phyloP scores from a whole-genome alignment of 768 basidiomycete species.

The Amanita molliuscula region DNA sequence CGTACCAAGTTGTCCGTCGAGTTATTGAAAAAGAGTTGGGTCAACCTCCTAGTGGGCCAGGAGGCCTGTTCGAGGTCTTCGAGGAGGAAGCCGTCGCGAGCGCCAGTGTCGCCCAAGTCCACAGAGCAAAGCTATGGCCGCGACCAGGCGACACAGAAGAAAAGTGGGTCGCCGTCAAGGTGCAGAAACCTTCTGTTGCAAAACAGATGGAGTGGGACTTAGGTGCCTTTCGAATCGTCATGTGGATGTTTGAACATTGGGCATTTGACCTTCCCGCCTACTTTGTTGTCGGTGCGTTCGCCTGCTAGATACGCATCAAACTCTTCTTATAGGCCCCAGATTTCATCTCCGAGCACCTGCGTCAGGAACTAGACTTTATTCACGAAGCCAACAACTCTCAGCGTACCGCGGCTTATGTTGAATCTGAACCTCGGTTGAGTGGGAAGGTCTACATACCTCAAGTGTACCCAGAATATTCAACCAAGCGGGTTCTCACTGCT shows the following conservation, averaged over 20 bases:
- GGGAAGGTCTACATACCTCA: conserved; percentile 72
- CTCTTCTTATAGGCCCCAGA: conserved; percentile 25
- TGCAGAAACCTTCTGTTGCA: conserved; percentile 82
- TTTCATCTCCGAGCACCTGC: conserved; percentile 72
- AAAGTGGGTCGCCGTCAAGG: conserved; percentile 84
- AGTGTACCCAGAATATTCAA: conserved; percentile 63
- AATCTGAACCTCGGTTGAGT: conserved; percentile 57
- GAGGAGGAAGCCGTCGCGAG: conserved; percentile 72
- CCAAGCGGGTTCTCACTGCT: conserved; percentile 70
- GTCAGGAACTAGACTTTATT: conserved; percentile 74
- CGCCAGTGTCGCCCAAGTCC: conserved; percentile 90
- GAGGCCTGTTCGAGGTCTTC: conserved; percentile 71
- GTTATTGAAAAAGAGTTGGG: conserved; percentile 69
- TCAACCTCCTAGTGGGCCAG: conserved; percentile 49
- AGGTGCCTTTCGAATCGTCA: conserved; percentile 54
- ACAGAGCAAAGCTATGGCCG: conserved; percentile 54
- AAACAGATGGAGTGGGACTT: conserved; percentile 86
- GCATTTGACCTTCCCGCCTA: conserved; percentile 82
- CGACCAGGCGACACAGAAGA: conserved; percentile 27
- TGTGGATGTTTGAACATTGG: conserved; percentile 73
- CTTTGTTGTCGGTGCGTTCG: conserved; percentile 57
- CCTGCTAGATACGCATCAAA: background rate
- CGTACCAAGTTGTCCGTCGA: conserved; percentile 53
- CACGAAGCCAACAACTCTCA: conserved; percentile 72
- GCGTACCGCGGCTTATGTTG: conserved; percentile 58